Percentiles rank a stretch among this genome's conserved stretches.
Conservation (phyloP, 2,329 filamentous ascomycete species). For the Monilinia laxa region DNA sequence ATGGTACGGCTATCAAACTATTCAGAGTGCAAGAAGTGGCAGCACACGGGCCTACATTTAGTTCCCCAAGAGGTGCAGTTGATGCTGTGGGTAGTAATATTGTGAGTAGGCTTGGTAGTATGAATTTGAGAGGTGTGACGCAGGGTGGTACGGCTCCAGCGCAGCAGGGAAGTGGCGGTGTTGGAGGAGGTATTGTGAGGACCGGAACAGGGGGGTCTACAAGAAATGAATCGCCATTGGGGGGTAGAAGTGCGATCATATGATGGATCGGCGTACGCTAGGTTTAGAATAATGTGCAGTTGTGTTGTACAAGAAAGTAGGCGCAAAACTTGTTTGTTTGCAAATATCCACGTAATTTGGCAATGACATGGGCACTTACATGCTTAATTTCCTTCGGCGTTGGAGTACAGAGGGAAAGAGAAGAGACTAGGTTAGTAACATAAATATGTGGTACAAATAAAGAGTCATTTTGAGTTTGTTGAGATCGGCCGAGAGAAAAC, state of each 20-base stretch:
- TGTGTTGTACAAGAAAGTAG: neutral
- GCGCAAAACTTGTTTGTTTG: constrained; percentile 5
- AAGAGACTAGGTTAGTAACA: neutral
- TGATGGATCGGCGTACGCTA: constrained; percentile 8
- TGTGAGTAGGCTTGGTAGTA: constrained; percentile 79
- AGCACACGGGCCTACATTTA: constrained; percentile 74
- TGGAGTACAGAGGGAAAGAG: constrained; percentile 1
- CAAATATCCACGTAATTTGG: constrained; percentile 8
- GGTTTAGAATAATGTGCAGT: neutral
- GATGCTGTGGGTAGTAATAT: constrained; percentile 91
- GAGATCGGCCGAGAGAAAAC: neutral
- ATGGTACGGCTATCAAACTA: constrained; percentile 80
- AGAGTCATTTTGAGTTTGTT: neutral
- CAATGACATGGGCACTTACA: constrained; percentile 1
- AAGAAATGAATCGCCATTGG: constrained; percentile 18
- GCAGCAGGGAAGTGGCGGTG: neutral
- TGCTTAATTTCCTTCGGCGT: constrained; percentile 4
- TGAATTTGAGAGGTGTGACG: constrained; percentile 45
- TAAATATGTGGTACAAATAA: constrained; percentile 6
- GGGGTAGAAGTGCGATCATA: constrained; percentile 25
- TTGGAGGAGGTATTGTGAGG: constrained; percentile 18
- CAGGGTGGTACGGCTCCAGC: constrained; percentile 19
- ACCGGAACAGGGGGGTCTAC: constrained; percentile 22
- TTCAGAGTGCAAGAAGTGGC: constrained; percentile 88
- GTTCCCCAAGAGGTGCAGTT: constrained; percentile 84